phyloP scores from a whole-genome alignment of 2,329 filamentous ascomycete genomes.

The Neodidymelliopsis sp. region DNA sequence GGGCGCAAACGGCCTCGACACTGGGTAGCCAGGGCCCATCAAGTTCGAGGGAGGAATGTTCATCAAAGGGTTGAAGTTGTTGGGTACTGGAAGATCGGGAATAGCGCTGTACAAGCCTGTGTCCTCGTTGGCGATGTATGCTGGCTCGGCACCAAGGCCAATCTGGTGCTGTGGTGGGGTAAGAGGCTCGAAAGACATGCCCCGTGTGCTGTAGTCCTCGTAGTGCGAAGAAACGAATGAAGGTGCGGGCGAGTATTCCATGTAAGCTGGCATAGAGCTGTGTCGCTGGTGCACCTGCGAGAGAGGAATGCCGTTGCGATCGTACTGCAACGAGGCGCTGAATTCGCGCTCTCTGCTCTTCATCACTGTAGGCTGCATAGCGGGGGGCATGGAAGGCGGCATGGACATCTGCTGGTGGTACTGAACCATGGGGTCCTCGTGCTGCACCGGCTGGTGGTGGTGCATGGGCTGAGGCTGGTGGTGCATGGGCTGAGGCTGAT shows the following conservation, averaged over 20 bases:
- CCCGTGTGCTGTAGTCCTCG: conserved; percentile 96
- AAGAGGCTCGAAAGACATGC: conserved; percentile 94
- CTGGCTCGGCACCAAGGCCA: conserved; percentile 82
- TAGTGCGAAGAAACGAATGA: conserved; percentile 99
- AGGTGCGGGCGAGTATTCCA: conserved; percentile 97
- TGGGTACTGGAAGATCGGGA: conserved; percentile 81
- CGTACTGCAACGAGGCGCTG: conserved; percentile 73
- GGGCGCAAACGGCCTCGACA: conserved; percentile 69
- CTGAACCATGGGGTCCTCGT: conserved; percentile 73
- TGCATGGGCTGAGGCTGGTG: conserved; percentile 46
- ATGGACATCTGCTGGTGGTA: conserved; percentile 73
- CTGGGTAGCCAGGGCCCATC: conserved; percentile 78
- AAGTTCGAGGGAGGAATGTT: conserved; percentile 88
- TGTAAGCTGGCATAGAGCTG: conserved; percentile 97
- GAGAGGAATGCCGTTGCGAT: conserved; percentile 88
- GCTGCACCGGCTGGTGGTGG: conserved; percentile 61
- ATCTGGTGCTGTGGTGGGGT: conserved; percentile 92
- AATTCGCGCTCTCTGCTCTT: conserved; percentile 88
- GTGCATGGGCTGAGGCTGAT: conserved; percentile 59
- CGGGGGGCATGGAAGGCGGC: conserved; percentile 64
- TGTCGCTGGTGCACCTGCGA: conserved; percentile 87
- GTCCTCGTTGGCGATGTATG: conserved; percentile 98
- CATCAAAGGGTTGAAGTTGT: conserved; percentile 85
- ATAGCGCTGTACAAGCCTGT: conserved; percentile 95
- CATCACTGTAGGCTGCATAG: conserved; percentile 75